Evolutionary conservation across 2,329 filamentous ascomycete species (phyloP), one percentile per base, ranked within the genome.

Genomic region (Cordyceps cicadae): DNA sequence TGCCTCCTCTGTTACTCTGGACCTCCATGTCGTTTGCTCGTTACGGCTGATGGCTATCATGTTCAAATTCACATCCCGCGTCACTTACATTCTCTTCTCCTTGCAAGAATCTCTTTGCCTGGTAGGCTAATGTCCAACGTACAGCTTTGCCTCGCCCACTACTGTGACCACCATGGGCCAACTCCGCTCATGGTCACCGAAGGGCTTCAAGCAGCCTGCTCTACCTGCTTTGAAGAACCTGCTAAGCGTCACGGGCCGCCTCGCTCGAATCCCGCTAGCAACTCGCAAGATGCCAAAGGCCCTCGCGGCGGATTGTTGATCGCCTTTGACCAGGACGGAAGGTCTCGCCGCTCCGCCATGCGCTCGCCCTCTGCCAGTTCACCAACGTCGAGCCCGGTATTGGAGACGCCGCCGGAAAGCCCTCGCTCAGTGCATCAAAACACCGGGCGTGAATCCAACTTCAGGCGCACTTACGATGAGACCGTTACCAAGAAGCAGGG

Each of bases 151-250:
- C 79, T 88, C 67, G 86, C 86, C 67, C 85, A 88, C 71, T 88
- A 87, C 70, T 88, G 86, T 78, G 86, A 88, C 71, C 78, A 83
- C 64, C 86, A 88, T 74, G 86, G 86, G 64, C 86, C 86, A 54
- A 88, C 85, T 52, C 85, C 85, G 54, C 72, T 88, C 62, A 87
- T 88, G 82, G 85, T 87, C 67, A 88, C 86, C 41, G 85, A 88
- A 70, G 85, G 84, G 54, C 73, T 87, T 15, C 82, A 84, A 2
- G 81, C 84, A 14, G 78, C 81, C 53, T 88, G 86, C 68, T 76
- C 76, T 61, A 76, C 79, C 66, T 88, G 86, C 69, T 82, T 78
- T 68, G 81, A 86, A 39, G 70, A 73, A 48, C 51, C 62, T 19
- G 21, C 59, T 5, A 62, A 68, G 64, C 45, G 65, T 54, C 68